A percentile compares a stretch with the other conserved stretches of the same genome.
Conservation (phyloP, 305 asterid genomes). For the Plantago coronopus region DNA sequence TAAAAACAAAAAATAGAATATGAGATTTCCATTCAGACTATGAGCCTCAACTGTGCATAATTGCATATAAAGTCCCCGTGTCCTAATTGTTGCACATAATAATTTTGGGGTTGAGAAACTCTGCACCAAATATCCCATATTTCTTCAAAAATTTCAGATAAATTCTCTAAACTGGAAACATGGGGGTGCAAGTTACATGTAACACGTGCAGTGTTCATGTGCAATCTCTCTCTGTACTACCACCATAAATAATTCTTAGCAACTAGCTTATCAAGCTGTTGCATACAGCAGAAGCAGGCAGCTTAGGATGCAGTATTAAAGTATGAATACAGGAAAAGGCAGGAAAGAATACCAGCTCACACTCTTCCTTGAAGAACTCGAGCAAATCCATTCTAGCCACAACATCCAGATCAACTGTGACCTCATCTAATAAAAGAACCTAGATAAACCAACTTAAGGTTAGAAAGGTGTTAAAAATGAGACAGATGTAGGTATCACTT, state of each 20-base stretch:
- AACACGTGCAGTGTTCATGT: too few species aligned
- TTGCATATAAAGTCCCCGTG: too few species aligned
- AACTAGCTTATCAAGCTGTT: neutral
- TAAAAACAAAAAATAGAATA: too few species aligned
- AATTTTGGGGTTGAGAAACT: too few species aligned
- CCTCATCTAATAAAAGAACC: slow-evolving; percentile 97
- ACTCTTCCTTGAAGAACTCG: slow-evolving; percentile 84
- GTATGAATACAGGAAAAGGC: slow-evolving; percentile 13
- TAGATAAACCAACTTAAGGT: slow-evolving; percentile 29
- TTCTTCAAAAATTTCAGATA: too few species aligned
- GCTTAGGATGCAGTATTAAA: slow-evolving; percentile 1
- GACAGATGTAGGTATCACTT: slow-evolving; percentile 14
- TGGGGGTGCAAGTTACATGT: too few species aligned
- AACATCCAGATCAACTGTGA: slow-evolving; percentile 93
- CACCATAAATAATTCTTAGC: neutral
- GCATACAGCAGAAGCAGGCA: slow-evolving; percentile 5
- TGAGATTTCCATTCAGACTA: too few species aligned
- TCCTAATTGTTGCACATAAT: too few species aligned
- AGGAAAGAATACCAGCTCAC: slow-evolving; percentile 63
- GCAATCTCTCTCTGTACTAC: neutral
- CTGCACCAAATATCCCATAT: too few species aligned
- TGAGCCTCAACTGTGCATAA: too few species aligned
- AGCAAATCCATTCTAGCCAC: slow-evolving; percentile 98
- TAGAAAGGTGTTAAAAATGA: slow-evolving; percentile 22
- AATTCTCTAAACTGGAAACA: too few species aligned